Evolutionary conservation across 495 filamentous ascomycete species (phyloP), one percentile per base, ranked within the genome.

Genomic region (Podospora didyma): DNA sequence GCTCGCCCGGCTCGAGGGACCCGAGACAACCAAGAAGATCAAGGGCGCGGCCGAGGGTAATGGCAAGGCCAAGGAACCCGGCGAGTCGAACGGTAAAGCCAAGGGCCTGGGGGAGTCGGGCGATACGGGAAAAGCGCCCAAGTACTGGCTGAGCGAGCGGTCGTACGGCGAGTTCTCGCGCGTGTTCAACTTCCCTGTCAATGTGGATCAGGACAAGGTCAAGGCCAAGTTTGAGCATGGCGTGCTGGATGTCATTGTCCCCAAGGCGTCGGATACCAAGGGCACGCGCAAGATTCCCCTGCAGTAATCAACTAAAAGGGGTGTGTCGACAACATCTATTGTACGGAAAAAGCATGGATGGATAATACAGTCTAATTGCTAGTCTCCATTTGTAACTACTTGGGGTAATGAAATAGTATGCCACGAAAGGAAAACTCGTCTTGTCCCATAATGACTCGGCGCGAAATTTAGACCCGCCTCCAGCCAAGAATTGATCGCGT

Each of bases 81-180:
- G 49, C 28, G 46, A 39, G 11, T 16, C 11, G 2, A 35, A 51
- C 46, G 51, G 22, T 11, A 14, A 61, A 56, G 44, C 2, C 46
- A 7, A 21, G n/a, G n/a, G n/a, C n/a, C n/a, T n/a, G n/a, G n/a
- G n/a, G n/a, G n/a, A n/a, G n/a, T n/a, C n/a, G n/a, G n/a, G n/a
- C n/a, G n/a, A n/a, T n/a, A n/a, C n/a, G n/a, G n/a, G n/a, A n/a
- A n/a, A n/a, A n/a, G n/a, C 31, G 3, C 72, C 74, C 64, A 85
- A 82, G 71, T 96, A 87, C 76, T 96, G 90, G 92, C 76, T 89
- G 41, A 82, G 80, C 14, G 93, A 97, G 81, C 86, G 92, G 63
- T 83, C 76, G 3, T 78, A 88, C 58, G 93, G 92, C 60, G 79
- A 88, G 54, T 97, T 96, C 76, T 78, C 84, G 34, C 82, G 92